Conservation (phyloP, 441 rosid species). For the Macaranga tanarius region DNA sequence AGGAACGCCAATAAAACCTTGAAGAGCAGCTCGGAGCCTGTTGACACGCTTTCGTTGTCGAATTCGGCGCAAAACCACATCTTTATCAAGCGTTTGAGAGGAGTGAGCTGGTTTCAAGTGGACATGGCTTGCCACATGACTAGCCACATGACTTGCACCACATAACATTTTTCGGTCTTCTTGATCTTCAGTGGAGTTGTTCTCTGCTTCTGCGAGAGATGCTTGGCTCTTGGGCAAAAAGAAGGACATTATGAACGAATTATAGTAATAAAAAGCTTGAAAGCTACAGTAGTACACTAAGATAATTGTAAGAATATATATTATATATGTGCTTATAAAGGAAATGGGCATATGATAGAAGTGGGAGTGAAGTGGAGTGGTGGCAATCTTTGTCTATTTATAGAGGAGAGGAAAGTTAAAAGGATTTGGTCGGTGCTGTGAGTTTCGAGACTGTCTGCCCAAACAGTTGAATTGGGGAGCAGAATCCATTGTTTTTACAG, state of each 20-base stretch:
- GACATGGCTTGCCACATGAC: slow-evolving; percentile 36
- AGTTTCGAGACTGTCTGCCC: not conserved
- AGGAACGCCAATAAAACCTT: slow-evolving; percentile 29
- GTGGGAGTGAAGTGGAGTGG: not conserved
- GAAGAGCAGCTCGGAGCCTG: slow-evolving; percentile 35
- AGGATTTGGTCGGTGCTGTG: slow-evolving; percentile 31
- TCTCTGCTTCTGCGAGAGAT: slow-evolving; percentile 14
- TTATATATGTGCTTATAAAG: not conserved
- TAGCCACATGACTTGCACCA: slow-evolving; percentile 21
- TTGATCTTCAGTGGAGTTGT: slow-evolving; percentile 20
- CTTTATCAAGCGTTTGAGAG: slow-evolving; percentile 33
- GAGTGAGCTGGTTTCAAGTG: slow-evolving; percentile 39
- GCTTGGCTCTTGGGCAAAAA: slow-evolving; percentile 15
- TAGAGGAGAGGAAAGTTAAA: not conserved
- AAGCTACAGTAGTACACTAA: no score
- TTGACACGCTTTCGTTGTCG: slow-evolving; percentile 51
- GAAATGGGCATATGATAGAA: not conserved
- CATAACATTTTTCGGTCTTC: slow-evolving; percentile 24
- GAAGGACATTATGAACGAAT: slow-evolving; percentile 24
- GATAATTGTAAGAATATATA: no score
- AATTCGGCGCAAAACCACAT: slow-evolving; percentile 49
- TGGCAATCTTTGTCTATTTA: slow-evolving; percentile 6
- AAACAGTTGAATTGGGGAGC: slow-evolving; percentile 15
- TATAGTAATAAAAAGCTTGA: not conserved
- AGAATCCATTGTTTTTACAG: slow-evolving; percentile 14